Evolutionary conservation across 768 basidiomycete species (phyloP), one percentile per base, ranked within the genome.

Genomic region (Paxillus rubicundulus): DNA sequence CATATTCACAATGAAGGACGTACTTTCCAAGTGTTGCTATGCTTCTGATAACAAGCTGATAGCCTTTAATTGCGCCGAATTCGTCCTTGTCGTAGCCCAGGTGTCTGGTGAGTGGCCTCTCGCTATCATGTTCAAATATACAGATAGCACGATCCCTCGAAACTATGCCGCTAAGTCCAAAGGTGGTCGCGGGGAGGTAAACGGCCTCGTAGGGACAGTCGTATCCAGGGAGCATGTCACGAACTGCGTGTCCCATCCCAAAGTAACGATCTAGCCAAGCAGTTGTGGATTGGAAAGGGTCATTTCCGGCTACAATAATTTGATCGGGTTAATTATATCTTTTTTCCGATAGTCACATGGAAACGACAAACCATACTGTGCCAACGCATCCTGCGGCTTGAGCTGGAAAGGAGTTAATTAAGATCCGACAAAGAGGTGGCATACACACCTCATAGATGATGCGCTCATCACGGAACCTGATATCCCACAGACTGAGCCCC

Each of bases 21-120:
- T 64, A 85, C 78, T 85, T 85, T 58, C 83, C 84, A 27, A 85
- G 77, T 1, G 83, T 83, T n/a, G 73, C 72, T 43, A 83, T 77
- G 49, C 75, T 80, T 52, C 85, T 68, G 33, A 86, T 73, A 20
- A 77, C 74, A 32, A 86, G 69, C 28, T 79, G 74, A 58, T 84
- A 85, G 1, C 81, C 82, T 61, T 79, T 84, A 6, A 81, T 74
- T 5, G 79, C 83, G 41, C 83, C 83, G 50, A 81, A 82, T 61
- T 85, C 84, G 34, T 79, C 77, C 47, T 74, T 65, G 44, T 65
- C 56, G 52, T 74, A 81, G 1, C 82, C 84, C 24, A 73, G 75
- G 63, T 87, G 85, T 30, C 85, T 67, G 6, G 77, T 77, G 38
- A 86, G 67, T 8, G 85, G 84, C 21, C 75, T 75, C 6, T 76